phyloP scores from a whole-genome alignment of 208 protist genomes.

The Leishmania guyanensis region DNA sequence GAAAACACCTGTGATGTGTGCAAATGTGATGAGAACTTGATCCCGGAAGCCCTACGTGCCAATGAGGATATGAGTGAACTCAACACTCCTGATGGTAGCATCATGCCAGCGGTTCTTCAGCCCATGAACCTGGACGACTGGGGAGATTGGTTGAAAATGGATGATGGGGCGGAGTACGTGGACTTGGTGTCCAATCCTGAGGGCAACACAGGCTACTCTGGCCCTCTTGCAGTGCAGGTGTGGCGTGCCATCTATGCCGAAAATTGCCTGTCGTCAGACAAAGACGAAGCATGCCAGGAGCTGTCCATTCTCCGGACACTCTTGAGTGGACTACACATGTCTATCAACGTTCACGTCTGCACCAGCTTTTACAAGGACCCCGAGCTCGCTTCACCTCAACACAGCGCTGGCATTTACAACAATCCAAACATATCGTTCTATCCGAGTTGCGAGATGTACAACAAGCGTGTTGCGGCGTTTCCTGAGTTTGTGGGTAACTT shows the following conservation, averaged over 20 bases:
- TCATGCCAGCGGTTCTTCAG: slow-evolving; percentile 28
- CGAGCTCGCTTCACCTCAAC: slow-evolving; percentile 58
- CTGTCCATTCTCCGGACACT: slow-evolving; percentile 61
- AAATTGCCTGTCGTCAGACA: slow-evolving; percentile 60
- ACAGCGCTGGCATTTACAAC: slow-evolving; percentile 58
- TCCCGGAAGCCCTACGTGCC: slow-evolving; percentile 68
- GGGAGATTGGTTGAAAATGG: slow-evolving; percentile 46
- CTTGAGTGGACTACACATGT: slow-evolving; percentile 89
- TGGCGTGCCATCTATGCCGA: slow-evolving; percentile 89
- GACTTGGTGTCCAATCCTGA: slow-evolving; percentile 85
- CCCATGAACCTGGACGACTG: slow-evolving; percentile 61
- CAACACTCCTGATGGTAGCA: slow-evolving; percentile 33
- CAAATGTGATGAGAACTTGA: slow-evolving; percentile 72
- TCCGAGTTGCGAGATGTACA: slow-evolving; percentile 88
- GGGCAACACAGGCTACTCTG: slow-evolving; percentile 86
- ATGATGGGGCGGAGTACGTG: slow-evolving; percentile 67
- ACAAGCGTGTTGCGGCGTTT: slow-evolving; percentile 48
- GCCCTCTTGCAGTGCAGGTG: slow-evolving; percentile 69
- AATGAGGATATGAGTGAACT: slow-evolving; percentile 81
- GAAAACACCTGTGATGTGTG: slow-evolving; percentile 84
- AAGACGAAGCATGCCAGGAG: slow-evolving; percentile 55
- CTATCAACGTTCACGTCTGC: slow-evolving; percentile 86
- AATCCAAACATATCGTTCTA: slow-evolving; percentile 83
- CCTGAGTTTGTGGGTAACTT: slow-evolving; percentile 78
- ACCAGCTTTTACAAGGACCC: slow-evolving; percentile 84